Conservation (phyloP, 768 basidiomycete genomes). For the Trametes cinnabarina region DNA sequence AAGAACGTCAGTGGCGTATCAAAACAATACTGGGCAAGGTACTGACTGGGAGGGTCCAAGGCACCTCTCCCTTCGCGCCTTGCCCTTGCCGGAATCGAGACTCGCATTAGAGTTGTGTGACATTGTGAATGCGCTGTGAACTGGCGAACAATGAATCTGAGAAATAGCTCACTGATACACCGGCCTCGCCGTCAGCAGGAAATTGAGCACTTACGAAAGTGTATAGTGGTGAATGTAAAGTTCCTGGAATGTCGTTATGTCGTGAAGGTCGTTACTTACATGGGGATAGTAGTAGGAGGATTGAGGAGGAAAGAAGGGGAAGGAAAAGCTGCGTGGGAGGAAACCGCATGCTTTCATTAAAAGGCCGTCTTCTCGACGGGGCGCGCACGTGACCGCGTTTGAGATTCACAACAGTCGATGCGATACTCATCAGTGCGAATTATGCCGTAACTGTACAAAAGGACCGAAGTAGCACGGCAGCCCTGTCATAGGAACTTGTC, state of each 20-base stretch:
- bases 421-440: neutral
- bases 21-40: neutral
- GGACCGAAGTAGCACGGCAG: neutral
- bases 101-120: neutral
- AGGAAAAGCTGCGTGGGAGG: conserved; percentile 6
- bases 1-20: neutral
- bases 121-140: neutral
- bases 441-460: conserved; percentile 3
- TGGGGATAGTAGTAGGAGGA: neutral
- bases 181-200: too few relatives aligned
- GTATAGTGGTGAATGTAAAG: conserved; percentile 1
- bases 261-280: conserved; percentile 18
- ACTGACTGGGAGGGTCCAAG: conserved; percentile 6
- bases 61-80: neutral
- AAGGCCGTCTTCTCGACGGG: neutral
- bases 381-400: conserved; percentile 9
- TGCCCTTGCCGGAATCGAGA: neutral
- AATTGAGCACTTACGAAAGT: conserved; percentile 5
- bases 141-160: neutral
- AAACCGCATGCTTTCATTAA: conserved; percentile 1
- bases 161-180: neutral
- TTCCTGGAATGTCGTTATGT: neutral
- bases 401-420: neutral
- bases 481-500: conserved; percentile 55
- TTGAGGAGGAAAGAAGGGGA: neutral